Evolutionary conservation across 768 basidiomycete genomes (phyloP).

Genomic region (Mycena polygramma): DNA sequence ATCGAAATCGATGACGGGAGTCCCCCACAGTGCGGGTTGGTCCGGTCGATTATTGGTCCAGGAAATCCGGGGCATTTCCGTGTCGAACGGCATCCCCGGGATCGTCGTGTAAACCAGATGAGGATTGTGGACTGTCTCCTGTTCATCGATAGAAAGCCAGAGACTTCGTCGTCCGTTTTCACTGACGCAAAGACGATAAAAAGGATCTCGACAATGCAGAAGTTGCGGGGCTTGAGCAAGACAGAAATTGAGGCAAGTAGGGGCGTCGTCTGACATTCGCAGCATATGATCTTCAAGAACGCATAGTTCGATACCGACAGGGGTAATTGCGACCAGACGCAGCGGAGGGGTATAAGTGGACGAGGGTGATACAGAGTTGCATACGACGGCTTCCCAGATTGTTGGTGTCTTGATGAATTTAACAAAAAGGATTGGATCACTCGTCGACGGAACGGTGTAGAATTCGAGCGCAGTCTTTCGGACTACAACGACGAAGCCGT

Average conservation of each 20-base stretch:
- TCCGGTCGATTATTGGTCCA: slow-evolving; percentile 5
- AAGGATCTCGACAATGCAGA: background rate
- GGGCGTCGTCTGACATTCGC: background rate
- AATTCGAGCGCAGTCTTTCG: background rate
- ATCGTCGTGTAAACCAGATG: background rate
- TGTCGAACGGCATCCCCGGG: background rate
- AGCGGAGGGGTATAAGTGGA: background rate
- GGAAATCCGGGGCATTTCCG: background rate
- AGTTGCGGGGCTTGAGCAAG: background rate
- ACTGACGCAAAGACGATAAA: slow-evolving; percentile 6
- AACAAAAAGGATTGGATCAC: background rate
- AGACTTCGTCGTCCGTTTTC: background rate
- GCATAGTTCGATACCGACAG: background rate
- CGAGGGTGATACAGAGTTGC: background rate
- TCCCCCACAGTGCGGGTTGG: slow-evolving; percentile 24
- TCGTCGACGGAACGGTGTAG: background rate
- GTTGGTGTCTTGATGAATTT: background rate
- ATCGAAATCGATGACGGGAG: slow-evolving; percentile 32
- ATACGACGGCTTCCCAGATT: slow-evolving; percentile 18
- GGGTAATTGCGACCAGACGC: background rate
- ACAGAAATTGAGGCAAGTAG: background rate
- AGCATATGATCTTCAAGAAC: background rate
- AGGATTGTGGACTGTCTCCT: background rate
- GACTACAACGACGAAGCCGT: background rate
- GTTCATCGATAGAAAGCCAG: background rate